Conservation (phyloP, 2,329 filamentous ascomycete genomes). For the Colletotrichum horii region DNA sequence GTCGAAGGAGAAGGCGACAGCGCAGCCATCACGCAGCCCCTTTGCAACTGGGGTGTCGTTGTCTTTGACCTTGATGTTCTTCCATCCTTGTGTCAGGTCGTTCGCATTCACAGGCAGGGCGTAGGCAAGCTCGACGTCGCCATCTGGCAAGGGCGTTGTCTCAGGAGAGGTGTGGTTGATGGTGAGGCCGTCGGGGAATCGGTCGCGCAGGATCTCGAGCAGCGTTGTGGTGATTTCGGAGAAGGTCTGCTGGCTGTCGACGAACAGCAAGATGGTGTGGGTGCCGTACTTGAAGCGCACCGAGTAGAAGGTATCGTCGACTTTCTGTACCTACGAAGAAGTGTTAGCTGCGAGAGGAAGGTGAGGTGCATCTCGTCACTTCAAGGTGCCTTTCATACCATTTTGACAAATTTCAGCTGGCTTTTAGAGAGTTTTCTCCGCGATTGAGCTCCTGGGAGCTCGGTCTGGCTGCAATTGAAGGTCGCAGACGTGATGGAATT, state of each 20-base stretch:
- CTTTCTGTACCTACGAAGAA: slow-evolving; percentile 9
- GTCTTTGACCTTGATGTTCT: slow-evolving; percentile 42
- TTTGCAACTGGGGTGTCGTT: slow-evolving; percentile 44
- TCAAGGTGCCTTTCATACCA: not conserved
- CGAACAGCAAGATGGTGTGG: slow-evolving; percentile 72
- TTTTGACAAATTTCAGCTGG: not conserved
- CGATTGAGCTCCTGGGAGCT: not conserved
- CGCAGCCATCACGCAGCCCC: slow-evolving; percentile 51
- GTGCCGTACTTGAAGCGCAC: slow-evolving; percentile 76
- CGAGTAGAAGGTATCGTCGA: slow-evolving; percentile 61
- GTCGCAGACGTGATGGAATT: not conserved
- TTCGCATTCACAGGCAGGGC: slow-evolving; percentile 48
- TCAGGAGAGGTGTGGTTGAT: slow-evolving; percentile 35
- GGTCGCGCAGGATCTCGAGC: slow-evolving; percentile 59
- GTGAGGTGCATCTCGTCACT: not conserved
- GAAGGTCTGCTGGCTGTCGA: slow-evolving; percentile 63
- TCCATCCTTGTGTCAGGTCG: slow-evolving; percentile 57
- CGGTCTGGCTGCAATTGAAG: no score
- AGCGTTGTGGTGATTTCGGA: slow-evolving; percentile 62
- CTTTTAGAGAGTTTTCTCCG: not conserved
- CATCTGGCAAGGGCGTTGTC: slow-evolving; percentile 43
- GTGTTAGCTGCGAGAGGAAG: not conserved
- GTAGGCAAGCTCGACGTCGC: slow-evolving; percentile 49
- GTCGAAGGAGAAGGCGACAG: slow-evolving; percentile 56
- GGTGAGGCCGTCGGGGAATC: slow-evolving; percentile 59